phyloP scores from a whole-genome alignment of 768 basidiomycete genomes.

The Hericium rajendrae region DNA sequence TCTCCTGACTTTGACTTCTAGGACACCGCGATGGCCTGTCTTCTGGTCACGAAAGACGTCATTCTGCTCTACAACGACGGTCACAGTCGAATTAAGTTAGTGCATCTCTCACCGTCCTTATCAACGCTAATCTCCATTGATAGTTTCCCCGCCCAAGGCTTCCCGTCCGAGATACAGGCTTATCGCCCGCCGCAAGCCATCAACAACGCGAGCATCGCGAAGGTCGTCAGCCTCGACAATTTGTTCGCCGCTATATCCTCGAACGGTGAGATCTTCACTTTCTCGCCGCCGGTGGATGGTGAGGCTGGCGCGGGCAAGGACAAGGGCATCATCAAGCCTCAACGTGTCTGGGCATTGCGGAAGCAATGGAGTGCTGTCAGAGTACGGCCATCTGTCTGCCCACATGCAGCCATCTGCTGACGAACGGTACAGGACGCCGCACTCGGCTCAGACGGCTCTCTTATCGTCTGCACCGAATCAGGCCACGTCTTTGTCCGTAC shows the following conservation, averaged over 20 bases:
- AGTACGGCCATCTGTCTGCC: conserved; percentile 26
- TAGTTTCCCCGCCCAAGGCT: conserved; percentile 66
- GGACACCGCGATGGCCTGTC: conserved; percentile 79
- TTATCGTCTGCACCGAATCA: conserved; percentile 89
- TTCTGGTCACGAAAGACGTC: conserved; percentile 74
- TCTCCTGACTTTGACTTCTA: conserved; percentile 19
- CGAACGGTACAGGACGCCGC: conserved; percentile 60
- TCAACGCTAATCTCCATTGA: conserved; percentile 24
- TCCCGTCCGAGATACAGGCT: conserved; percentile 24
- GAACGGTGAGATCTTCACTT: conserved; percentile 89
- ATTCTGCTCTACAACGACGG: conserved; percentile 74
- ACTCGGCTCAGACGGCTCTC: conserved; percentile 75
- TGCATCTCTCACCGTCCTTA: not conserved
- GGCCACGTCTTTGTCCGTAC: conserved; percentile 88
- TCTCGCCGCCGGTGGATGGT: conserved; percentile 31
- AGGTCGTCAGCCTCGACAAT: conserved; percentile 72
- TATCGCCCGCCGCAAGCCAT: conserved; percentile 77
- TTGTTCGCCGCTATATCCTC: conserved; percentile 75
- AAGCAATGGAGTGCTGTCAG: conserved; percentile 81
- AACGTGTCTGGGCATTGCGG: conserved; percentile 83
- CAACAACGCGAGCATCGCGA: conserved; percentile 62
- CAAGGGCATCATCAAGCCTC: conserved; percentile 56
- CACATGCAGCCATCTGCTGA: not conserved
- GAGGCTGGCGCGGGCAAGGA: conserved; percentile 8
- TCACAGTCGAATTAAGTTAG: conserved; percentile 65